Conservation (phyloP, 2,329 filamentous ascomycete genomes). For the Penicillium hordei region DNA sequence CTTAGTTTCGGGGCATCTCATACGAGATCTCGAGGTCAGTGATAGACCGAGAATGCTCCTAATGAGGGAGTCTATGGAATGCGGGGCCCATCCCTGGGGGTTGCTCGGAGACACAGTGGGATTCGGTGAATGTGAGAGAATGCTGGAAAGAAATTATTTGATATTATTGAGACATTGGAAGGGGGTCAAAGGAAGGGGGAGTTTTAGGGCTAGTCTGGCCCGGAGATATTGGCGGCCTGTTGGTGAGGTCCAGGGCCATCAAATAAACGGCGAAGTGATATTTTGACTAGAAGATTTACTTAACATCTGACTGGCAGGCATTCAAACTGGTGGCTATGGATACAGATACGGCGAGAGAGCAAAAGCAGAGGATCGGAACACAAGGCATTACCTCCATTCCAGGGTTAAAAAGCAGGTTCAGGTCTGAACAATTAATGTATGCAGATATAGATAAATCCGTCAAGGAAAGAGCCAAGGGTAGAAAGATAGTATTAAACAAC, state of each 20-base stretch:
- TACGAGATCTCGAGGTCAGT: slow-evolving; percentile 1
- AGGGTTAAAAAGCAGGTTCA: not conserved
- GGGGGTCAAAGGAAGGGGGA: not conserved
- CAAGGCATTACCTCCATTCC: not conserved
- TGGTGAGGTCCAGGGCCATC: not conserved
- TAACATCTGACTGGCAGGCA: not conserved
- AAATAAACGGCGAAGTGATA: not conserved
- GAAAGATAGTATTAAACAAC: slow-evolving; percentile 29
- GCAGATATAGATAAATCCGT: slow-evolving; percentile 5
- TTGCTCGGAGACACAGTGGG: slow-evolving; percentile 7
- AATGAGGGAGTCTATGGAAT: slow-evolving; percentile 19
- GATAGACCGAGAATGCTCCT: slow-evolving; percentile 15
- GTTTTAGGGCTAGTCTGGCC: not conserved
- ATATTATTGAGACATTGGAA: slow-evolving; percentile 8
- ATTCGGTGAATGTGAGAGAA: slow-evolving; percentile 1
- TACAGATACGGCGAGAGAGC: not conserved
- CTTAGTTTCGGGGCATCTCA: not conserved
- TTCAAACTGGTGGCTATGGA: not conserved
- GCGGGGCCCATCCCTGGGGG: slow-evolving; percentile 19
- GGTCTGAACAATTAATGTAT: not conserved
- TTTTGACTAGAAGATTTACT: not conserved
- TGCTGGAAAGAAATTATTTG: not conserved
- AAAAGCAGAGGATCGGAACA: not conserved
- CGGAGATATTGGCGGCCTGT: not conserved
- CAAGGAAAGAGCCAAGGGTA: slow-evolving; percentile 7